Percentiles rank a stretch among this genome's conserved stretches.
Evolutionary conservation across 1,139 yeast genomes (phyloP).

Genomic region (Protomyces inundatus): DNA sequence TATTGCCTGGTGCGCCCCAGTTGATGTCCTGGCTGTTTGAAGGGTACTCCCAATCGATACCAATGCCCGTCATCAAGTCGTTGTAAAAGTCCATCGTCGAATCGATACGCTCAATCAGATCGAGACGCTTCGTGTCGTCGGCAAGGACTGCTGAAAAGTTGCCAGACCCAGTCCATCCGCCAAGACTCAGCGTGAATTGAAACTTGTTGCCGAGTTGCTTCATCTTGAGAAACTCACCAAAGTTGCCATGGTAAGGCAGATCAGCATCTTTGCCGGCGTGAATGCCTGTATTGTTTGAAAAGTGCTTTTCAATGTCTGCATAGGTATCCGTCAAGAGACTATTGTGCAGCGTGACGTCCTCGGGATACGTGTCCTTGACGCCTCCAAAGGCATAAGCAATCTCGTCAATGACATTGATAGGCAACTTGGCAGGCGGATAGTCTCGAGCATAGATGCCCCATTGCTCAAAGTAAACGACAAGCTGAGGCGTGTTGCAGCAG

Average conservation of each 20-base stretch:
- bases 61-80: slow-evolving; percentile 75
- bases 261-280: slow-evolving; percentile 26
- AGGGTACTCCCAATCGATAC: slow-evolving; percentile 93
- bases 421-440: slow-evolving; percentile 39
- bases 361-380: slow-evolving; percentile 45
- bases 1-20: background rate
- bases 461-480: background rate
- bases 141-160: slow-evolving; percentile 49
- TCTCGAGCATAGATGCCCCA: slow-evolving; percentile 4
- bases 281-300: background rate
- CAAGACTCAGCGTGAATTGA: slow-evolving; percentile 65
- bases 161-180: slow-evolving; percentile 73
- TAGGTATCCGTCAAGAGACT: slow-evolving; percentile 48
- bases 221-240: slow-evolving; percentile 54
- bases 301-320: slow-evolving; percentile 52
- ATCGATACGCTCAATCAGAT: slow-evolving; percentile 51
- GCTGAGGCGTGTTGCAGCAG: background rate
- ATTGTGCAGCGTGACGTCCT: background rate
- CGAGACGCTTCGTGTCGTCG: slow-evolving; percentile 40
- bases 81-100: slow-evolving; percentile 45
- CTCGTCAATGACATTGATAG: slow-evolving; percentile 54
- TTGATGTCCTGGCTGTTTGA: slow-evolving; percentile 35
- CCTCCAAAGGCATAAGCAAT: slow-evolving; percentile 71
- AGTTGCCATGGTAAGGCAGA: slow-evolving; percentile 43
- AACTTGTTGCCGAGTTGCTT: slow-evolving; percentile 49